Conservation (phyloP, 2,329 filamentous ascomycete genomes). For the Ustilaginoidea virens region DNA sequence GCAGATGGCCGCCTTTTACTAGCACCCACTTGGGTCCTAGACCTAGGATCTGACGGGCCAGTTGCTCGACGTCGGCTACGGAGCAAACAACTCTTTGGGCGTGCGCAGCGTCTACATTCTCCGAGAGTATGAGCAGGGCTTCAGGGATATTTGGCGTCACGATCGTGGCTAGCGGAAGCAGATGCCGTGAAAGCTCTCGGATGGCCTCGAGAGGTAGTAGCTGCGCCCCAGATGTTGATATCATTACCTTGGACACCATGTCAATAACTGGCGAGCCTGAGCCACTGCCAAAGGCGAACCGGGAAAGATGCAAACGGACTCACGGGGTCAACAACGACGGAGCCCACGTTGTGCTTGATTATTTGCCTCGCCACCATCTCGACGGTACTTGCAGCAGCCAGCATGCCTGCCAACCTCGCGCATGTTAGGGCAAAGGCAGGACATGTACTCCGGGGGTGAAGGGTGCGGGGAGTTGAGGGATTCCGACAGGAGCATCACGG, state of each 20-base stretch:
- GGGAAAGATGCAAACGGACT: conserved; percentile 2
- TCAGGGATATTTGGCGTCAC: conserved; percentile 70
- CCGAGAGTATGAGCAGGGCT: conserved; percentile 46
- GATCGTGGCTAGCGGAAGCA: conserved; percentile 52
- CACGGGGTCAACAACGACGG: conserved; percentile 24
- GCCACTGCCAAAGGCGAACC: neutral
- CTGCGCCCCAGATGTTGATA: conserved; percentile 63
- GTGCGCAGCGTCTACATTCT: conserved; percentile 24
- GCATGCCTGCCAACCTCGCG: conserved; percentile 17
- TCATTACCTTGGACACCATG: conserved; percentile 58
- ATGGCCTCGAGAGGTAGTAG: conserved; percentile 54
- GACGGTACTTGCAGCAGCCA: conserved; percentile 21
- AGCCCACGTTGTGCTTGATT: conserved; percentile 14
- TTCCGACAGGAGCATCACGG: no score
- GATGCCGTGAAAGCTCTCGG: conserved; percentile 35
- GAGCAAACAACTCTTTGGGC: conserved; percentile 31
- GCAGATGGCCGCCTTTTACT: conserved; percentile 83
- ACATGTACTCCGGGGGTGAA: neutral
- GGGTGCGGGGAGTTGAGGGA: no score
- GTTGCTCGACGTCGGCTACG: conserved; percentile 49
- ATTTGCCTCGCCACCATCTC: conserved; percentile 18
- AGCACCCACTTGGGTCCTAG: conserved; percentile 70
- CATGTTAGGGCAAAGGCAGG: neutral
- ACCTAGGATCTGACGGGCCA: conserved; percentile 49
- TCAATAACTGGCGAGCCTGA: conserved; percentile 1